A percentile compares a stretch with the other conserved stretches of the same genome.
phyloP scores from a whole-genome alignment of 495 filamentous ascomycete genomes.

The Astrothelium subdiscretum region DNA sequence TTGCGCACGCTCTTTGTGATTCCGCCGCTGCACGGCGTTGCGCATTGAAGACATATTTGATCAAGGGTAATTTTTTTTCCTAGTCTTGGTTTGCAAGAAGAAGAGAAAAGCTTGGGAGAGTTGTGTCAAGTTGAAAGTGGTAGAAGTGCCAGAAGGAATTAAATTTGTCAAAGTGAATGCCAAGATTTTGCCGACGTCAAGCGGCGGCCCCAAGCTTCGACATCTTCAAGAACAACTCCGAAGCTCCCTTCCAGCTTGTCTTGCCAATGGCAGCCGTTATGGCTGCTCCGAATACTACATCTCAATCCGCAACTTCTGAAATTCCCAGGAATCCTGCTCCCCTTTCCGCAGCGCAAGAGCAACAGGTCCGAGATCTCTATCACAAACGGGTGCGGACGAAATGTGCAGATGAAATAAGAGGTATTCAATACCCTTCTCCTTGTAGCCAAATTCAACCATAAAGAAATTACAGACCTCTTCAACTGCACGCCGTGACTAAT shows the following conservation, averaged over 20 bases:
- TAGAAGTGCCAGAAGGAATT: neutral
- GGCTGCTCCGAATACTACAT: neutral
- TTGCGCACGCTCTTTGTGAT: conserved; percentile 83
- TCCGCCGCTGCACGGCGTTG: conserved; percentile 64
- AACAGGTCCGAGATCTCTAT: conserved; percentile 80
- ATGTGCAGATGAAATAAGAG: conserved; percentile 79
- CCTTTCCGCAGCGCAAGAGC: conserved; percentile 83
- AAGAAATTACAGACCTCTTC: conserved; percentile 7
- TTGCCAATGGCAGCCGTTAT: neutral
- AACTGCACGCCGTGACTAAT: neutral
- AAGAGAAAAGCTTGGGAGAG: too few relatives aligned
- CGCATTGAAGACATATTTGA: conserved; percentile 64
- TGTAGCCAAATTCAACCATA: too few relatives aligned
- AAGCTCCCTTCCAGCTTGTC: neutral
- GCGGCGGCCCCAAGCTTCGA: neutral
- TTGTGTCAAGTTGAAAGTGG: neutral
- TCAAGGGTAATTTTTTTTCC: neutral
- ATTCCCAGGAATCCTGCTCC: conserved; percentile 59
- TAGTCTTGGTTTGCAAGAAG: too few relatives aligned
- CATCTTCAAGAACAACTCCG: neutral
- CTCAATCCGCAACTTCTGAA: neutral
- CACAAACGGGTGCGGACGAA: conserved; percentile 69
- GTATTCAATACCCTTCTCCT: too few relatives aligned
- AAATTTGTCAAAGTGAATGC: neutral
- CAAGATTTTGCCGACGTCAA: neutral